These are phyloP conservation scores for Strigomonas galati DNA, from an alignment of 208 protist genomes.

Conservation along the genomic window DNA sequence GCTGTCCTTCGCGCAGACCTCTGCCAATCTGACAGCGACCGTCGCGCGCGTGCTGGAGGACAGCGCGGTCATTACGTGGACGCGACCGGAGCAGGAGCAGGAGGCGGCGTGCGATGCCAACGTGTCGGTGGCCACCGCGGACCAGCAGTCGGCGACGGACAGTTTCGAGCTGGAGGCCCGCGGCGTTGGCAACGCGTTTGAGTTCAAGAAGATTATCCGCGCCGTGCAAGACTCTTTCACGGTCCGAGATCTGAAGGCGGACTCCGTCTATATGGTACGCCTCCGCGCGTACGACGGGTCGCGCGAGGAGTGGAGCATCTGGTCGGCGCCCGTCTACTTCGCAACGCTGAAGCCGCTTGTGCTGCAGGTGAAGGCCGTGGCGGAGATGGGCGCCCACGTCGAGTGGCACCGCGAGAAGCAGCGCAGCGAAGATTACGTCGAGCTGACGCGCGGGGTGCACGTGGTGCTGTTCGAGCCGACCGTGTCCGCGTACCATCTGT, in stretches of 20 bases:
- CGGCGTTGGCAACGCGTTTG: constrained; percentile 55
- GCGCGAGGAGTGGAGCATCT: constrained; percentile 55
- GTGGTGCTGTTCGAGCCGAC: constrained; percentile 65
- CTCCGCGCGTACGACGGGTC: constrained; percentile 66
- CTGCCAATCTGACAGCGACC: constrained; percentile 67
- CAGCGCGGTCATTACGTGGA: constrained; percentile 67
- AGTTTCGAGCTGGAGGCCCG: constrained; percentile 83
- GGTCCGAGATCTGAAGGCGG: constrained; percentile 70
- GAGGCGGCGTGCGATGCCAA: not conserved
- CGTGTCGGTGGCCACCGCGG: constrained; percentile 26
- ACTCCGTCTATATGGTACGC: constrained; percentile 69
- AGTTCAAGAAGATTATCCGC: constrained; percentile 79
- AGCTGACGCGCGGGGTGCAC: constrained; percentile 10
- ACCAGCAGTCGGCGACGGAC: constrained; percentile 38
- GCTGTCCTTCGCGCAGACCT: constrained; percentile 70
- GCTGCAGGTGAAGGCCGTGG: constrained; percentile 35
- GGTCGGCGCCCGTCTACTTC: constrained; percentile 72
- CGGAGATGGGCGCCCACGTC: constrained; percentile 80
- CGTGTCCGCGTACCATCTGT: constrained; percentile 76
- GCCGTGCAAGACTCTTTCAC: constrained; percentile 58
- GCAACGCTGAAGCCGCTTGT: constrained; percentile 79
- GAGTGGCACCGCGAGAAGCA: constrained; percentile 74
- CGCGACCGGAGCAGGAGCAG: constrained; percentile 48
- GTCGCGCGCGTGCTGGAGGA: constrained; percentile 78
- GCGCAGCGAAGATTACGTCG: constrained; percentile 50